Base-by-base conservation (phyloP, 768 basidiomycete species). In the Amanita rubescens region DNA sequence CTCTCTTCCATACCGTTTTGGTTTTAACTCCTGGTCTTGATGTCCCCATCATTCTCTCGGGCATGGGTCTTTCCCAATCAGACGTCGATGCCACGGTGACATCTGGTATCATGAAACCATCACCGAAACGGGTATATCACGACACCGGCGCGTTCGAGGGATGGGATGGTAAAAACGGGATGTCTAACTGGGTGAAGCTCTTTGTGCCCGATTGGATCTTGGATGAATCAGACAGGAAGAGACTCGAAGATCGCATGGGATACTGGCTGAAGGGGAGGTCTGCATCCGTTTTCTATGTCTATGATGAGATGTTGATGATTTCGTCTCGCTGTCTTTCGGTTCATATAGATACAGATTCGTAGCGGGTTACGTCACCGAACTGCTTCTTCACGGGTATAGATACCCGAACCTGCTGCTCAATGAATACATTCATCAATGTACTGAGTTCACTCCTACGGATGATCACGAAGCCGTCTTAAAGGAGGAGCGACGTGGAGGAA, bases 251-350 rank as follows among this genome's bases (percentile, higher is more conserved):
- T 25, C 60, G 76, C 5, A 59, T 71, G 12, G 70, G 70, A 68
- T 72, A 75, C 58, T 77, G 76, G 76, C 48, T 77, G 19, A 69
- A 68, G 52, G 76, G 76, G 46, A 68, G 75, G 75, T 75, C 34
- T 11, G 64, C 1, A 51, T 51, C 19, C 9, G 17, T 12, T 25
- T 17, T 38, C 12, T 33, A 32, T 20, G 15, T 9, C 14, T 39
- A 37, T 8, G 32, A 5, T 2, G 25, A 14, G 14, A 9, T 24
- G 17, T 37, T 10, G 25, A 38, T 46, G 17, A 15, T 41, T 20
- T 20, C 20, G n/a, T 19, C 10, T 20, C 37, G 0, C 25, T 3
- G 14, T 25, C 37, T 10, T 20, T 41, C 45, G 27, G 33, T 33
- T 34, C 10, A 19, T 22, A 27, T 39, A 77, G 75, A 59, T 69